A percentile compares a stretch with the other conserved stretches of the same genome.
These are phyloP conservation scores for Leucosporidium yakuticum DNA, from an alignment of 768 basidiomycete species.

Conservation along the genomic window DNA sequence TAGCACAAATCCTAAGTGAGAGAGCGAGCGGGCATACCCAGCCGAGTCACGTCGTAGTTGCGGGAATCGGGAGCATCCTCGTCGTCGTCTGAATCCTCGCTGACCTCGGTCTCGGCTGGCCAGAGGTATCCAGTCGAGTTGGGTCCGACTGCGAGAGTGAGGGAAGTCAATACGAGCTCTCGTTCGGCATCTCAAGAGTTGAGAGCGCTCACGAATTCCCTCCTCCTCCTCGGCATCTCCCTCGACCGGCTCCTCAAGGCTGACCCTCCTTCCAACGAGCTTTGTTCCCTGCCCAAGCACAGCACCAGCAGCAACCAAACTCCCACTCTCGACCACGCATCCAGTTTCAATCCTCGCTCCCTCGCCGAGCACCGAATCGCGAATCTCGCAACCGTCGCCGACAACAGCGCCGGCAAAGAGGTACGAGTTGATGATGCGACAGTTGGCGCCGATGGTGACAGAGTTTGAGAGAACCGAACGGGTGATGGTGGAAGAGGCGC, in stretches of 20 bases:
- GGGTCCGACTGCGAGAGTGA: conserved; percentile 51
- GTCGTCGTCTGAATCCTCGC: conserved; percentile 49
- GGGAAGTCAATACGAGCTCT: conserved; percentile 25
- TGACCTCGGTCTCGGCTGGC: conserved; percentile 51
- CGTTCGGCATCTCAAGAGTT: no score
- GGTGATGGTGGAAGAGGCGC: conserved; percentile 60
- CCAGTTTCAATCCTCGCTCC: conserved; percentile 64
- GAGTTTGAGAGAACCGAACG: conserved; percentile 44
- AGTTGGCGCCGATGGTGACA: conserved; percentile 42
- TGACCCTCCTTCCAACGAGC: conserved; percentile 46
- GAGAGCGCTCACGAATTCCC: conserved; percentile 38
- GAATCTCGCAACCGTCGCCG: conserved; percentile 64
- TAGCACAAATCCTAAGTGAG: not conserved
- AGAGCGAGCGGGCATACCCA: conserved; percentile 15
- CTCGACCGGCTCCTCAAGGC: conserved; percentile 6
- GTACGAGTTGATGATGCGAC: conserved; percentile 55
- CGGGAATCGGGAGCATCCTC: conserved; percentile 43
- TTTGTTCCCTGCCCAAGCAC: conserved; percentile 65
- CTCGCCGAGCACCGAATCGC: conserved; percentile 72
- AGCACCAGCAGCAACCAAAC: conserved; percentile 75
- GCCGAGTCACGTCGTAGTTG: conserved; percentile 24
- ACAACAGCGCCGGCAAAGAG: conserved; percentile 62
- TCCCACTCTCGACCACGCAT: conserved; percentile 64
- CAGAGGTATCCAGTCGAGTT: conserved; percentile 74
- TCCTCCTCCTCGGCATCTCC: conserved; percentile 43